Base-by-base conservation (phyloP, 2,329 filamentous ascomycete genomes). In the Scedosporium apiospermum region DNA sequence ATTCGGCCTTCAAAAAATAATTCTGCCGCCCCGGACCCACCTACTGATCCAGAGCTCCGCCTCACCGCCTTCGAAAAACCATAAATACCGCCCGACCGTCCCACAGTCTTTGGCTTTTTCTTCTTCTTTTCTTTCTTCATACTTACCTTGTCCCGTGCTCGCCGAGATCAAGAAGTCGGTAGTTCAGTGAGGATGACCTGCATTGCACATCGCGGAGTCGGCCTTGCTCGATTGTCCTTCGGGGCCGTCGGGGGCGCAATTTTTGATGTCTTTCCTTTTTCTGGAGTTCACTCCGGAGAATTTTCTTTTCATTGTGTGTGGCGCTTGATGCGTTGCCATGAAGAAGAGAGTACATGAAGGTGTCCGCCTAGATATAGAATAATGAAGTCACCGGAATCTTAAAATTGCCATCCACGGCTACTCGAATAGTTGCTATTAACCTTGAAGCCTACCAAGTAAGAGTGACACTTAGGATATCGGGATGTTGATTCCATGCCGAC, bases 151-250 rank as follows among this genome's bases (percentile, higher is more conserved):
- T 74, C 72, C 71, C 71, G 73, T 69, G 68, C 65, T 67, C 66
- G 69, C 71, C 70, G 51, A 69, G 78, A 71, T 81, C 78, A 80
- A 66, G 75, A 77, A 75, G 69, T 66, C 72, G 70, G 68, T 68
- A 63, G 67, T 68, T 71, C 74, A 79, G 75, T 70, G 68, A 68
- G 74, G 75, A 71, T 74, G 73, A 74, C 77, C 78, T 81, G 78
- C 78, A 81, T 80, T 78, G 78, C 78, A 82, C 78, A 78, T 70
- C 77, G 78, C 75, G 78, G 78, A 74, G 77, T 77, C 73, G 69
- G 73, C 72, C 74, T 71, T 70, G 68, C 74, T 79, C 75, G 73
- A 79, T 78, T 80, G 77, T 76, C 77, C 77, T 80, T 79, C 74
- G 74, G 76, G 76, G 75, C 78, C 78, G 77, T 80, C 74, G 77